These are phyloP conservation scores for Daucus carota DNA, from an alignment of 129 eudicot genomes.

Conservation along the genomic window DH1_v3.0 NC_030382.2:56839001-56839500, in stretches of 20 bases:
- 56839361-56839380: constrained; percentile 10
- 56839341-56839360: constrained; percentile 8
- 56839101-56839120: too few relatives aligned
- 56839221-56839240: not conserved
- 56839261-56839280: constrained; percentile 1
- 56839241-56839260: not conserved
- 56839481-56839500: not conserved
- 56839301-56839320: not conserved
- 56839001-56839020: too few relatives aligned
- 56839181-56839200: too few relatives aligned
- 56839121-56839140: too few relatives aligned
- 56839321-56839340: constrained; percentile 1
- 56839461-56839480: not conserved
- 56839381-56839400: constrained; percentile 1
- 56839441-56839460: not conserved
- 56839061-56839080: too few relatives aligned
- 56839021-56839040: too few relatives aligned
- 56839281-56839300: constrained; percentile 2
- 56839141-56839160: too few relatives aligned
- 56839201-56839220: not conserved
- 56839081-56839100: too few relatives aligned
- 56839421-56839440: not conserved
- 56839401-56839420: too few relatives aligned
- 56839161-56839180: not conserved
- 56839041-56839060: too few relatives aligned